phyloP scores from a whole-genome alignment of 1,284 basidiomycete species.

The Cryptococcus maquisensis region DNA sequence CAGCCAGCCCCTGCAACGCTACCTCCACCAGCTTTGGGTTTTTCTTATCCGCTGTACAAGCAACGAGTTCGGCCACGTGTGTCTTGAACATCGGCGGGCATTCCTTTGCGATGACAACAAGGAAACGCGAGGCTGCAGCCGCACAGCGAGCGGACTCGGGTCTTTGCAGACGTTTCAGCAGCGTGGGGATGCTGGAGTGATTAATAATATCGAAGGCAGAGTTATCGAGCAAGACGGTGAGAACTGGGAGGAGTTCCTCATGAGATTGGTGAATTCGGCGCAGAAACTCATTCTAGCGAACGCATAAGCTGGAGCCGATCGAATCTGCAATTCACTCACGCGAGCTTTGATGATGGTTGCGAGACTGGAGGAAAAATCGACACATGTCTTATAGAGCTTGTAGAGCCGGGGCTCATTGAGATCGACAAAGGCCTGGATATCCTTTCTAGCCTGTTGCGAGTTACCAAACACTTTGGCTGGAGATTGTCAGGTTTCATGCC shows the following conservation, averaged over 20 bases:
- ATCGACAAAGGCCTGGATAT: constrained; percentile 78
- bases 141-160: constrained; percentile 13
- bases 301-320: constrained; percentile 1
- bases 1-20: constrained; percentile 69
- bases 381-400: constrained; percentile 72
- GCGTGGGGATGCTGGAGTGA: constrained; percentile 73
- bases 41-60: constrained; percentile 63
- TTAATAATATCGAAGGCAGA: constrained; percentile 73
- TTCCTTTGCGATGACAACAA: constrained; percentile 67
- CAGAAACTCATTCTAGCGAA: constrained; percentile 64
- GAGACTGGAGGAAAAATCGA: constrained; percentile 78
- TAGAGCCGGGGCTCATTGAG: constrained; percentile 81
- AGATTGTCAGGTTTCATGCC: neutral
- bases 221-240: constrained; percentile 67
- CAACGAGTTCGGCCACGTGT: constrained; percentile 70
- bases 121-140: constrained; percentile 37
- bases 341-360: constrained; percentile 73
- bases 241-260: constrained; percentile 61
- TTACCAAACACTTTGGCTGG: constrained; percentile 57
- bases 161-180: constrained; percentile 60
- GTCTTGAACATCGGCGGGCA: constrained; percentile 67
- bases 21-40: constrained; percentile 62
- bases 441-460: constrained; percentile 66
- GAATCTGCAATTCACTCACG: constrained; percentile 50
- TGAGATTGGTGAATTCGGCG: constrained; percentile 69